Conservation (phyloP, 805 yeast genomes). For the Komagataella populi region DNA sequence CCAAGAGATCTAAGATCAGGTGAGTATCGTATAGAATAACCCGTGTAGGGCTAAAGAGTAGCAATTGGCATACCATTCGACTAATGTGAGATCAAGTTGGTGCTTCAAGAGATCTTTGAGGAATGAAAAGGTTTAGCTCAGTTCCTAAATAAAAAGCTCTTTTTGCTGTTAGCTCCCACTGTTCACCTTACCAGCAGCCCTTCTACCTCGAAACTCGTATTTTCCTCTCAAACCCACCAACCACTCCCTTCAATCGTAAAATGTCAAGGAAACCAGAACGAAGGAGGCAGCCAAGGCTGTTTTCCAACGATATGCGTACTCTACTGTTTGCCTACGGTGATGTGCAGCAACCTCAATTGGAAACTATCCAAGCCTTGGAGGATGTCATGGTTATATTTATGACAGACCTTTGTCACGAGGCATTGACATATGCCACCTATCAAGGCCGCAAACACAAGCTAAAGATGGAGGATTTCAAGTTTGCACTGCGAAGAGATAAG, state of each 20-base stretch:
- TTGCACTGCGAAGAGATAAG: constrained; percentile 54
- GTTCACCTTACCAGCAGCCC: not conserved
- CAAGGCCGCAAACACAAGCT: constrained; percentile 40
- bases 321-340: constrained; percentile 65
- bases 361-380: constrained; percentile 52
- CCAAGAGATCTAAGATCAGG: not conserved
- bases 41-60: not conserved
- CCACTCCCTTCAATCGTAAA: not conserved
- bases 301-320: constrained; percentile 33
- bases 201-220: not conserved
- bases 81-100: no score
- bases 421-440: constrained; percentile 34
- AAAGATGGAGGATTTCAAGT: constrained; percentile 60
- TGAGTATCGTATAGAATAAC: not conserved
- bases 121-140: no score
- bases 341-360: constrained; percentile 49
- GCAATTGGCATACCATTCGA: not conserved
- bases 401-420: constrained; percentile 36
- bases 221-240: not conserved
- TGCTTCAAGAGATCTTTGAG: no score
- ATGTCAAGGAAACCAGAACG: not conserved
- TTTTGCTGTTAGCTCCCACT: not conserved
- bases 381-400: constrained; percentile 55
- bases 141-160: no score
- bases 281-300: constrained; percentile 11